These are phyloP conservation scores for Pyrenophora teres DNA, from an alignment of 2,329 filamentous ascomycete genomes.

Conservation along the genomic window DNA sequence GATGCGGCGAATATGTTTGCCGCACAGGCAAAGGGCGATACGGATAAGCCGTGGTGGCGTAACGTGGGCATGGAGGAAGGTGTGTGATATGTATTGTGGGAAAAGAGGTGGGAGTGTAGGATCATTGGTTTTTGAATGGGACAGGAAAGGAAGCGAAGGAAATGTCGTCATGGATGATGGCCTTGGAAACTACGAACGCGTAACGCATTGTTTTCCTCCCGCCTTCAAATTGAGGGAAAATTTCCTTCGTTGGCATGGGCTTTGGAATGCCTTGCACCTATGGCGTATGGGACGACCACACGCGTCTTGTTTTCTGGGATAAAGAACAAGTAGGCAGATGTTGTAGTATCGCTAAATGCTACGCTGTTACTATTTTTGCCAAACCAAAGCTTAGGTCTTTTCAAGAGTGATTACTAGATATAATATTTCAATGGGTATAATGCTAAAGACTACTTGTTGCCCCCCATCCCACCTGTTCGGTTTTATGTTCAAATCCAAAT, in stretches of 20 bases:
- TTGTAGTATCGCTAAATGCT: neutral
- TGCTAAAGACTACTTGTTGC: no score
- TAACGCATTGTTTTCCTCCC: no score
- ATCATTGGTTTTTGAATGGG: neutral
- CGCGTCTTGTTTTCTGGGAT: neutral
- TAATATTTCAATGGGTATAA: no score
- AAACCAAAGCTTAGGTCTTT: no score
- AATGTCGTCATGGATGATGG: neutral
- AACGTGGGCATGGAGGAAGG: slow-evolving; percentile 57
- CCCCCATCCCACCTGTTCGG: no score
- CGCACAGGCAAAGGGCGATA: slow-evolving; percentile 39
- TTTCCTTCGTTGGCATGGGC: neutral
- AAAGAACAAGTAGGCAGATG: neutral
- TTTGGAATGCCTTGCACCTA: neutral
- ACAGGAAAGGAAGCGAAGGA: no score
- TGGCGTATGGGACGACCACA: neutral
- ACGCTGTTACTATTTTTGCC: neutral
- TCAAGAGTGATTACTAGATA: no score
- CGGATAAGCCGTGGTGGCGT: slow-evolving; percentile 52
- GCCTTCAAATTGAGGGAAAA: no score
- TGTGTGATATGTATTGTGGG: slow-evolving; percentile 33
- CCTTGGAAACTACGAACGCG: no score
- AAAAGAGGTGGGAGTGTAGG: neutral
- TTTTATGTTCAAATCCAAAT: no score
- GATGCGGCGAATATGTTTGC: slow-evolving; percentile 77